Conservation (phyloP, 2,329 filamentous ascomycete species). For the Decorospora gaudefroyi region DNA sequence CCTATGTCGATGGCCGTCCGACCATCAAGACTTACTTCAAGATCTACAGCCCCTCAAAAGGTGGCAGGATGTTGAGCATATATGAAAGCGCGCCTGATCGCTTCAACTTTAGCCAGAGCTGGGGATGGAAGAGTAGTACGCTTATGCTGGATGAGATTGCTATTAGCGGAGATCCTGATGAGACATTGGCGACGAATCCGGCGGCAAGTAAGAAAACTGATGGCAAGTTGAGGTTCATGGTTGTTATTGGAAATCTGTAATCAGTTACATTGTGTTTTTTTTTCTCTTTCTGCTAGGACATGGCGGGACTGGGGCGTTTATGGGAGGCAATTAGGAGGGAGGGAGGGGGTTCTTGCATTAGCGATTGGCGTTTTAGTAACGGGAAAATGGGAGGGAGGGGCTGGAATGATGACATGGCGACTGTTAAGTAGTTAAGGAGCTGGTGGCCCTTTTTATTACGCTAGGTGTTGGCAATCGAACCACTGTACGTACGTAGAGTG, state of each 20-base stretch:
- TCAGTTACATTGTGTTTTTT: neutral
- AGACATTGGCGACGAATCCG: constrained; percentile 16
- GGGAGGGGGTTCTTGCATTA: too few species aligned
- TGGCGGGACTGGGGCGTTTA: too few species aligned
- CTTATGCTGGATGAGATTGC: constrained; percentile 58
- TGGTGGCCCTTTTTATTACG: too few species aligned
- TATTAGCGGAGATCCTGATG: constrained; percentile 28
- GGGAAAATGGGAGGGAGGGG: too few species aligned
- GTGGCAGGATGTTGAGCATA: constrained; percentile 62
- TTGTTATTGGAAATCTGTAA: constrained; percentile 59
- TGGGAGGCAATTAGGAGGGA: too few species aligned
- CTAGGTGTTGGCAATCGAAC: too few species aligned
- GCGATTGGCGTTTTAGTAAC: too few species aligned
- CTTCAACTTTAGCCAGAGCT: constrained; percentile 65
- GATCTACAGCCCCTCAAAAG: constrained; percentile 63
- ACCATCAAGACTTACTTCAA: constrained; percentile 66
- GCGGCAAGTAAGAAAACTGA: constrained; percentile 49
- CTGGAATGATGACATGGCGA: too few species aligned
- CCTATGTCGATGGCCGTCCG: constrained; percentile 60
- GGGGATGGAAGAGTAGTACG: constrained; percentile 66
- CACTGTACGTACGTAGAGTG: too few species aligned
- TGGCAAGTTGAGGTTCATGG: constrained; percentile 62
- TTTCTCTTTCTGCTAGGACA: neutral
- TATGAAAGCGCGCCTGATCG: constrained; percentile 62
- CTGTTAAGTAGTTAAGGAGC: too few species aligned